Base-by-base conservation (phyloP, 345 rosid genomes). In the Gossypium rotundifolium region DNA sequence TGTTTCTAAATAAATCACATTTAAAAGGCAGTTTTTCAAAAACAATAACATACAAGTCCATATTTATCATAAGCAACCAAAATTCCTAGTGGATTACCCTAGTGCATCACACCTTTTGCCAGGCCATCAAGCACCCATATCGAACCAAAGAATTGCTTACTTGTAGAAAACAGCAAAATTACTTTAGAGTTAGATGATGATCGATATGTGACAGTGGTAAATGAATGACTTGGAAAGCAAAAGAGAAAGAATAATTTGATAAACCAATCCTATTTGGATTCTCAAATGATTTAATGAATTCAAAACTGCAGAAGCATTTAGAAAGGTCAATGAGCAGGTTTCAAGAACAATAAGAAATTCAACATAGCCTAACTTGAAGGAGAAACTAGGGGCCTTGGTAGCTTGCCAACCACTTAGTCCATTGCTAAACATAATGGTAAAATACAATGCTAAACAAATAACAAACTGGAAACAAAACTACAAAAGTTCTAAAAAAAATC, bases 121-220 rank as follows among this genome's bases (percentile, higher is more conserved):
- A 27, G 22, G 38, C 63, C 61, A 23, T 23, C 12, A 5, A 53
- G 65, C 65, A 38, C 23, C 44, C 25, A 51, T 75, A 76, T 77
- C 79, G 65, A 79, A 79, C 75, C 70, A 74, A 69, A 22, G 65
- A 57, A 67, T 79, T 76, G 72, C 78, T 82, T 70, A 88, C 44
- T 91, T 90, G 86, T 87, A 83, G 71, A 70, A 72, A 71, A 72
- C 60, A 60, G n/a, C 27, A 72, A 25, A 38, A 54, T 42, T 4
- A 10, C 25, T 5, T 54, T 3, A 57, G 61, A 57, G 12, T n/a
- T 57, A 54, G 52, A 61, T 2, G 74, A 14, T 22, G 48, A 49
- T 18, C 8, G 1, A 23, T 17, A 29, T 33, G 17, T 68, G 48
- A 77, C 78, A 55, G 11, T 45, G 40, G 72, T 63, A 65, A 74